A percentile compares a stretch with the other conserved stretches of the same genome.
Evolutionary conservation across 164 flowering plant genomes (phyloP).

Genomic region (Brasenia schreberi): DNA sequence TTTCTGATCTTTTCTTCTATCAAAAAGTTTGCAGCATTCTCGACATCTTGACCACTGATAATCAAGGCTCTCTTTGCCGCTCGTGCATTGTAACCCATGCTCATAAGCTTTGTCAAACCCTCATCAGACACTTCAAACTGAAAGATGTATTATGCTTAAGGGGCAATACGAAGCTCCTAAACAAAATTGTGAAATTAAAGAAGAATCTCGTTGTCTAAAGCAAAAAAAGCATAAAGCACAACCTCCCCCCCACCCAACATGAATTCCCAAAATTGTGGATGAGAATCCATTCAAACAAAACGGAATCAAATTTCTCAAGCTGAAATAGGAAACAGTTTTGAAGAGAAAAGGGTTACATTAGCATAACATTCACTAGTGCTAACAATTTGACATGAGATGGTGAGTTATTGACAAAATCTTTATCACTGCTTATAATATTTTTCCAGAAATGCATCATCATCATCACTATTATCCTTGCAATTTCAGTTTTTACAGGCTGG

Average conservation of each 20-base stretch:
- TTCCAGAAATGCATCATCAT: not conserved
- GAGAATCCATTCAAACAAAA: not conserved
- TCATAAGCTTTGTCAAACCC: conserved; percentile 51
- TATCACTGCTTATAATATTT: not conserved
- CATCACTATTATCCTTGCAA: not conserved
- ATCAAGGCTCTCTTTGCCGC: conserved; percentile 71
- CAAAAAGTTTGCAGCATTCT: conserved; percentile 55
- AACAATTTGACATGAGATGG: not conserved
- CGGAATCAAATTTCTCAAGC: not conserved
- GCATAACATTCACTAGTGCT: not conserved
- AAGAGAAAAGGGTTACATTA: not conserved
- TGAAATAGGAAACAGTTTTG: too few relatives aligned
- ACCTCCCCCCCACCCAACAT: not conserved
- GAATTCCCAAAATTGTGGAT: not conserved
- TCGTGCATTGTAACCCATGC: conserved; percentile 74
- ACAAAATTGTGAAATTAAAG: not conserved
- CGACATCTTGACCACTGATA: conserved; percentile 57
- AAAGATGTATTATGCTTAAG: not conserved
- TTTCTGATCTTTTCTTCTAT: conserved; percentile 48
- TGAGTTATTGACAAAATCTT: not conserved
- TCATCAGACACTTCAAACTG: conserved; percentile 92
- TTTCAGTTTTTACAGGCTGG: too few relatives aligned
- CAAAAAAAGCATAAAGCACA: not conserved
- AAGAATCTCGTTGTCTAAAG: not conserved
- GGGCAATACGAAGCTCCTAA: not conserved